Evolutionary conservation across 768 basidiomycete genomes (phyloP), one percentile per base, ranked within the genome.

Genomic region (Xerocomellus chrysenteron): DNA sequence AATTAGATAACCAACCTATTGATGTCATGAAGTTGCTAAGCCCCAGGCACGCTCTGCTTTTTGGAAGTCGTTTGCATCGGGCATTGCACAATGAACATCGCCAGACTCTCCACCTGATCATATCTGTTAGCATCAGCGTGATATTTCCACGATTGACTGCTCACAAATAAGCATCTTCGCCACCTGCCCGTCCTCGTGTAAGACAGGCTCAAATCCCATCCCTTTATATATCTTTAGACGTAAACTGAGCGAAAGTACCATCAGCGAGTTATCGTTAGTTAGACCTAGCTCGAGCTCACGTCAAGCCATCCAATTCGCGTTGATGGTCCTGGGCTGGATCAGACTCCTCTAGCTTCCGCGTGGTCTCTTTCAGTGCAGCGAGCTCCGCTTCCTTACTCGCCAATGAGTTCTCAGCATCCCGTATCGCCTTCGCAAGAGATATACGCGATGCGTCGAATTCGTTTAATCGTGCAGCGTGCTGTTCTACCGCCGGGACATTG

Each of bases 291-390:
- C 41, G 42, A 47, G 64, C 88, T 67, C 73, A 91, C 90, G 80
- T 73, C 43, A 82, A 82, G 19, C 86, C 83, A 64, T 88, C 86
- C 37, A 92, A 71, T 50, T 89, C 84, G 46, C 76, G 80, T 56
- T 82, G 83, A 59, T 90, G 89, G 57, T 90, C 88, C 19, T 78
- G 70, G 8, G 88, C 86, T 21, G 88, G 86, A 68, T 92, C 90
- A 50, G 81, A 84, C 41, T 78, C 78, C 65, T 92, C 89, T 57
- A 90, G 68, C 41, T 68, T 71, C 33, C 79, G 77, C 0, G 80
- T 80, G 58, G 85, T 83, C 52, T 87, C 87, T 61, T 87, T 88
- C 56, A 92, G 74, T 5, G 77, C 75, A 8, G 87, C 77, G 0
- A 90, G 79, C 65, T 90, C 88, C 2, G 82, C 85, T 63, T 92